Evolutionary conservation across 495 filamentous ascomycete genomes (phyloP).

Genomic region (Penicillium samsonianum): DNA sequence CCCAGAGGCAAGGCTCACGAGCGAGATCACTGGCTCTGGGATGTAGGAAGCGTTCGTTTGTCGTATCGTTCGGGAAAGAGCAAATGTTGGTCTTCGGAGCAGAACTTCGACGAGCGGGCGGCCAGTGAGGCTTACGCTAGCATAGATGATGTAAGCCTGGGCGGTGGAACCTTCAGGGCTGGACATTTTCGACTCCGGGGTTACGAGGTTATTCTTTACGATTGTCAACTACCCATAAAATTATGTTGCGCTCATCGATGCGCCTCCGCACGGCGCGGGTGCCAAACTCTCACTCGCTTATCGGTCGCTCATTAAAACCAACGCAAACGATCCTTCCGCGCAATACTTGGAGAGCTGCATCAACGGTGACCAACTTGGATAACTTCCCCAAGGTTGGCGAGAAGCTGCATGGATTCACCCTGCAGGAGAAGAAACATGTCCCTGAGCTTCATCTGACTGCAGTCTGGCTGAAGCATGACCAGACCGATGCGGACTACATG

Average conservation of each 20-base stretch:
- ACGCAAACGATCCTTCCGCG: conserved; percentile 40
- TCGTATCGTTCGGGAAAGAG: conserved; percentile 2
- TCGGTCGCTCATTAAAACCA: conserved; percentile 23
- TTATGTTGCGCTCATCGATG: conserved; percentile 42
- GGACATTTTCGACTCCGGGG: conserved; percentile 10
- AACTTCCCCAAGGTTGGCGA: conserved; percentile 76
- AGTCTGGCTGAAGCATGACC: conserved; percentile 83
- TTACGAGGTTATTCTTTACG: background rate
- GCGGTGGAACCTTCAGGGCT: background rate
- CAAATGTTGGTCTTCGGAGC: conserved; percentile 10
- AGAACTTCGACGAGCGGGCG: conserved; percentile 14
- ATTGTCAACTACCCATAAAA: conserved; percentile 11
- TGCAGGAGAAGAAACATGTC: conserved; percentile 83
- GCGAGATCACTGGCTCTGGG: conserved; percentile 25
- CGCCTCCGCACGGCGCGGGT: conserved; percentile 32
- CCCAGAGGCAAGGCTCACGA: conserved; percentile 26
- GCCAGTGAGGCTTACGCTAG: conserved; percentile 9
- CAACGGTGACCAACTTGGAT: conserved; percentile 70
- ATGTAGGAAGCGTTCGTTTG: conserved; percentile 12
- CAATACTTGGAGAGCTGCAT: conserved; percentile 52
- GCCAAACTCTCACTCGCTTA: conserved; percentile 26
- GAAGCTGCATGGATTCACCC: conserved; percentile 88
- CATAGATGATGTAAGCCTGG: conserved; percentile 10
- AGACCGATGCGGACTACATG: conserved; percentile 92
- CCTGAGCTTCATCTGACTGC: conserved; percentile 93